Conservation (phyloP, 768 basidiomycete genomes). For the Pisolithus sp. region DNA sequence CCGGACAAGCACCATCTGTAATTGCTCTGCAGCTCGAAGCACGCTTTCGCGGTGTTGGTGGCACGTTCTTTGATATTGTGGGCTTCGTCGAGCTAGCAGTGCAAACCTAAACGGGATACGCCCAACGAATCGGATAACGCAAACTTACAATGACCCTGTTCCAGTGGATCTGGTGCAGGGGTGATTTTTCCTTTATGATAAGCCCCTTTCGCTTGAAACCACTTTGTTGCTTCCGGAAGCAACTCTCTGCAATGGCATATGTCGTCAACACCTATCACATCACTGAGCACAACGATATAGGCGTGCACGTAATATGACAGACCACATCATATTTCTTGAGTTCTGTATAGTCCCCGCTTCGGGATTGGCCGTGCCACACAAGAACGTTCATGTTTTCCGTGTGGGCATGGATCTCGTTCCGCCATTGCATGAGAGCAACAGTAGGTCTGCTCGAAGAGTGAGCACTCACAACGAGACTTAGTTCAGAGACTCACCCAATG, state of each 20-base stretch:
- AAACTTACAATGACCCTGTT: slow-evolving; percentile 62
- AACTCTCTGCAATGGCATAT: slow-evolving; percentile 85
- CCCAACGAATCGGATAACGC: background rate
- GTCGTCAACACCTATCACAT: slow-evolving; percentile 67
- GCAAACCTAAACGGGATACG: background rate
- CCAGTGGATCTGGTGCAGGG: slow-evolving; percentile 83
- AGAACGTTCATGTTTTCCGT: slow-evolving; percentile 79
- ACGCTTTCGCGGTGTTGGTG: slow-evolving; percentile 95
- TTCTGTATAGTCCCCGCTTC: slow-evolving; percentile 59
- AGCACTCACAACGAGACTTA: background rate
- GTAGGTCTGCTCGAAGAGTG: slow-evolving; percentile 31
- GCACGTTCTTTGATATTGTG: slow-evolving; percentile 96
- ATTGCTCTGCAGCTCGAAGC: slow-evolving; percentile 77
- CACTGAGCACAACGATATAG: slow-evolving; percentile 3
- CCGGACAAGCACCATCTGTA: slow-evolving; percentile 96
- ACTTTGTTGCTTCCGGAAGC: slow-evolving; percentile 85
- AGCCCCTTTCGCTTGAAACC: slow-evolving; percentile 85
- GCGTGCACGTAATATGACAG: slow-evolving; percentile 17
- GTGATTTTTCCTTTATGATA: slow-evolving; percentile 83
- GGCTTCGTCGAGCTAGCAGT: slow-evolving; percentile 80
- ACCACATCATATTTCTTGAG: slow-evolving; percentile 87
- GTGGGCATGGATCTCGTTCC: slow-evolving; percentile 84
- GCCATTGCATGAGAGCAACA: slow-evolving; percentile 75
- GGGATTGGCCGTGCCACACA: slow-evolving; percentile 85
- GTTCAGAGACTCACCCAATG: slow-evolving; percentile 61